A percentile compares a stretch with the other conserved stretches of the same genome.
These are phyloP conservation scores for Boletus sensibilis DNA, from an alignment of 768 basidiomycete genomes.

Conservation along the genomic window DNA sequence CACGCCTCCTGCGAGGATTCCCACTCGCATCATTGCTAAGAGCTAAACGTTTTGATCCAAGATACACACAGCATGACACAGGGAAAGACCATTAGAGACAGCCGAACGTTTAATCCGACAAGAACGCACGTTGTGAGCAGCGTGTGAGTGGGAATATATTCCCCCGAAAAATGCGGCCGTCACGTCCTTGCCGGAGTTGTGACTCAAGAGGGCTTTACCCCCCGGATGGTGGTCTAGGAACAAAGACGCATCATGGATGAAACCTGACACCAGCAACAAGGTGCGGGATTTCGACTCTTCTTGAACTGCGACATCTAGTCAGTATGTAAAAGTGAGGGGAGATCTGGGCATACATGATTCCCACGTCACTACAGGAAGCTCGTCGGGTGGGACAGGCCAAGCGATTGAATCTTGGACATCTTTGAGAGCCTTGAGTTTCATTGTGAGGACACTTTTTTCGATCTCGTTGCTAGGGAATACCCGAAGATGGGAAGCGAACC, in stretches of 20 bases:
- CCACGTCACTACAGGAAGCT: conserved; percentile 79
- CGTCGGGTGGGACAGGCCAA: conserved; percentile 58
- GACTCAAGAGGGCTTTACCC: conserved; percentile 56
- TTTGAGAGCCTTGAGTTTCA: conserved; percentile 78
- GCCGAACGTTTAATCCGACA: not conserved
- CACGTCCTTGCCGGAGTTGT: conserved; percentile 75
- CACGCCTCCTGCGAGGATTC: conserved; percentile 62
- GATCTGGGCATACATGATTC: conserved; percentile 59
- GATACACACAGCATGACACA: not conserved
- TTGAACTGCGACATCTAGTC: conserved; percentile 46
- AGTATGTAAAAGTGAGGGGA: not conserved
- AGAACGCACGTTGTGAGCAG: conserved; percentile 67
- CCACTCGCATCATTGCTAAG: conserved; percentile 76
- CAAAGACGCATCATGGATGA: conserved; percentile 78
- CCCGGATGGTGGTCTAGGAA: conserved; percentile 83
- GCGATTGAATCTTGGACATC: conserved; percentile 55
- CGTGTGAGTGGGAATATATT: conserved; percentile 78
- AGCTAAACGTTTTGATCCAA: conserved; percentile 37
- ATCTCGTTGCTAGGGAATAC: conserved; percentile 90
- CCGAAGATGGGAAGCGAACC: conserved; percentile 78
- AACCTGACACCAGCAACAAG: conserved; percentile 76
- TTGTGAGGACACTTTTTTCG: conserved; percentile 73
- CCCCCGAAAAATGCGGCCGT: conserved; percentile 87
- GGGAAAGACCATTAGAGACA: conserved; percentile 6
- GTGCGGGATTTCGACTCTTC: conserved; percentile 62